phyloP scores from a whole-genome alignment of 768 basidiomycete genomes.

The Hygrophorus russula region DNA sequence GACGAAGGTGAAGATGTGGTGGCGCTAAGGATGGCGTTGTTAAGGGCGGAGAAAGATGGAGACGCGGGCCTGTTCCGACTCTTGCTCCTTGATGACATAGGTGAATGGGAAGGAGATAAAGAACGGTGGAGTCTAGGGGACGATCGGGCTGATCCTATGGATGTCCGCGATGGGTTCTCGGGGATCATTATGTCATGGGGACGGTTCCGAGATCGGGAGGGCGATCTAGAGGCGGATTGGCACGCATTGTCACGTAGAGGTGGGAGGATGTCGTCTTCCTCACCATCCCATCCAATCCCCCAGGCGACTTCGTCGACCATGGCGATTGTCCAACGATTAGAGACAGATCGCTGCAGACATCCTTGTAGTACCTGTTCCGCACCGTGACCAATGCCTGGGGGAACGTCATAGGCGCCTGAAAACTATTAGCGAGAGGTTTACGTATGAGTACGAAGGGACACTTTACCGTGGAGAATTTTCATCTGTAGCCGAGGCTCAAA shows the following conservation, averaged over 20 bases:
- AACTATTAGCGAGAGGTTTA: slow-evolving; percentile 4
- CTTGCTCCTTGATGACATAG: slow-evolving; percentile 24
- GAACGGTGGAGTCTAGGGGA: slow-evolving; percentile 34
- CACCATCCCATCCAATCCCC: slow-evolving; percentile 62
- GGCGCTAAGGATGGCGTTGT: slow-evolving; percentile 16
- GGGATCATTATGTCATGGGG: slow-evolving; percentile 6
- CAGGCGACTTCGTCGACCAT: slow-evolving; percentile 74
- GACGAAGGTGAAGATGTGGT: slow-evolving; percentile 14
- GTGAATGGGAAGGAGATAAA: slow-evolving; percentile 35
- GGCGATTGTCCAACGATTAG: slow-evolving; percentile 66
- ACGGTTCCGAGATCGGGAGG: slow-evolving; percentile 4
- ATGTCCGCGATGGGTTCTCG: slow-evolving; percentile 15
- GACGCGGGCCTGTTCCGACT: slow-evolving; percentile 27
- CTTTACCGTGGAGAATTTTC: slow-evolving; percentile 78
- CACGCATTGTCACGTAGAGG: slow-evolving; percentile 16
- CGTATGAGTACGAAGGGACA: not conserved
- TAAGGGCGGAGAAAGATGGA: slow-evolving; percentile 16
- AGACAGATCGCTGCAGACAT: slow-evolving; percentile 58
- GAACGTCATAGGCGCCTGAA: slow-evolving; percentile 54
- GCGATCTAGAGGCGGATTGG: slow-evolving; percentile 6
- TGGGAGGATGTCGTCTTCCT: slow-evolving; percentile 30
- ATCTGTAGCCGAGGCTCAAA: slow-evolving; percentile 88
- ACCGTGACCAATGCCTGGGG: slow-evolving; percentile 42
- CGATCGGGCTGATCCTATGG: slow-evolving; percentile 26
- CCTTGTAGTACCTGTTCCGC: slow-evolving; percentile 65